Base-by-base conservation (phyloP, 148 eudicot species). In the Vaccinium vitisidaea region DNA sequence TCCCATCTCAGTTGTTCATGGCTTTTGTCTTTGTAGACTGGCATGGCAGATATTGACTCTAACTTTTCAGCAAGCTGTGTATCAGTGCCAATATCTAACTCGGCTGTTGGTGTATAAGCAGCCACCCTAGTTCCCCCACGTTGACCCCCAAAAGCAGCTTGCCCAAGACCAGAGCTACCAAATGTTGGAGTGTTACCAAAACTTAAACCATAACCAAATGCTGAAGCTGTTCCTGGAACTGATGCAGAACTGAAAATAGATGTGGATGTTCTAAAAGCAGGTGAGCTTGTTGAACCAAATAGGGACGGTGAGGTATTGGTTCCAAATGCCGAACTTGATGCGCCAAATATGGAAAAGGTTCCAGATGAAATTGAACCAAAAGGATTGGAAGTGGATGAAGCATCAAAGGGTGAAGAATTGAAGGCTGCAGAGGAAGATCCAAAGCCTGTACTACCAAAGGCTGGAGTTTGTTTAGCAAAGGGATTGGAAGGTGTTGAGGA, bases 61-160 rank as follows among this genome's bases (percentile, higher is more conserved):
- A 92, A 90, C 88, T 27, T 97, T 54, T 91, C 97, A 83, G 89
- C 75, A 84, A 90, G 86, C 82, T 91, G 92, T 67, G 88, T 81
- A 77, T 89, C 85, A 85, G 84, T 78, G 52, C 87, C 87, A 56
- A 84, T 75, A 81, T 93, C 97, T 53, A 86, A 88, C 80, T 95
- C 98, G 63, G 91, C 84, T 80, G 95, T 93, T 70, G 93, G 88
- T 12, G 93, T 14, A 78, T 93, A 97, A 70, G 95, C 82, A 81
- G 94, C 90, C 39, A 93, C 88, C 86, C 98, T 93, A 86, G 91
- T 94, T 82, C 98, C 99, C 82, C 93, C 96, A 61, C 89, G 92
- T 86, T 93, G 96, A 83, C 87, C 90, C 73, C 93, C 98, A 84
- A 90, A 81, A 86, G 88, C 82, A 79, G 98, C 65, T 83, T 92